Base-by-base conservation (phyloP, 352 stramenopile species). In the Globisporangium acanthophoron region DNA sequence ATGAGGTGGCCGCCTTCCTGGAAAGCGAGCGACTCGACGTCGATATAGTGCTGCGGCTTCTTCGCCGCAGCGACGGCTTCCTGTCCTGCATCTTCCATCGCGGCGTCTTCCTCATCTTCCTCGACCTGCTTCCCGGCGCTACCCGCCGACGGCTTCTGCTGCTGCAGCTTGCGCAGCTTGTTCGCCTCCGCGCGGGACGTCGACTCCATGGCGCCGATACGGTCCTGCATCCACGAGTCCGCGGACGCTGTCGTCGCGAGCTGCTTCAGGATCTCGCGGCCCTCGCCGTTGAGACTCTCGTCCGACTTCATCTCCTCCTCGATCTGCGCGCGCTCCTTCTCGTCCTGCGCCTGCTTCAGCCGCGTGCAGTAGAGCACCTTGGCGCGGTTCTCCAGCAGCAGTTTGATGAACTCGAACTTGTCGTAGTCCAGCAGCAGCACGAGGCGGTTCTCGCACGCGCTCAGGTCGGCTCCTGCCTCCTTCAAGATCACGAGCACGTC, bases 371-470 rank as follows among this genome's bases (percentile, higher is more conserved):
- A 99, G 47, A 97, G 88, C 37, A 99, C 96, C 57, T 96, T 97
- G 13, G 82, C 82, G 33, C 96, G 82, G 76, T 99, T 99, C 49
- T 91, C 80, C 15, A 99, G 69, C 53, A 99, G 67, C 7, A 97
- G 57, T 70, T 99, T 99, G 75, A 99, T 99, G 39, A 99, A 98
- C 41, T 99, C 96, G 65, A 99, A 99, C 61, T 99, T 98, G 72
- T 99, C 97, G 69, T 99, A 98, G 59, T 98, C 97, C 44, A 99
- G 72, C 5, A 99, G 65, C 45, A 98, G 69, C 40, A 99, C 88
- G 1, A 99, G 85, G 54, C 94, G 86, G 74, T 99, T 99, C 68
- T 99, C 97, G 61, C 94, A 98, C 41, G 82, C 79, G 58, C 85
- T 90, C 18, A 94, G 59, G 51, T 94, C 85, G 31, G 64, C 75